phyloP scores from a whole-genome alignment of 2,329 filamentous ascomycete species.

The Ophiostoma sp. region DNA sequence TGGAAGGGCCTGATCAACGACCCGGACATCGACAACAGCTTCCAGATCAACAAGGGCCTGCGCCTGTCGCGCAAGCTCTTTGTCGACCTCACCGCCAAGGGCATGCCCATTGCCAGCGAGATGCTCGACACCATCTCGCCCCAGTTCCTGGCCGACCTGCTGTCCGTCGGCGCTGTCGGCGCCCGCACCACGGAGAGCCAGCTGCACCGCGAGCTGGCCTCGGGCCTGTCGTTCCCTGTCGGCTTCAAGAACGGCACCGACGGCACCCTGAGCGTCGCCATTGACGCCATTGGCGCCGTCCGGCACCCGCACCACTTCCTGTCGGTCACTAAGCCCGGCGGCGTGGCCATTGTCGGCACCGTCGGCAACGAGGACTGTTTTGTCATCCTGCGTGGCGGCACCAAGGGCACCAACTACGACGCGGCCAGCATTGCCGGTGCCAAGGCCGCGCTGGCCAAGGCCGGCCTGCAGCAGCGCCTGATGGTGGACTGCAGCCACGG shows the following conservation, averaged over 20 bases:
- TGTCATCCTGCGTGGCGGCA: slow-evolving; percentile 88
- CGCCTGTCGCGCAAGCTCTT: slow-evolving; percentile 83
- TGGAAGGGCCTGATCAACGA: slow-evolving; percentile 99
- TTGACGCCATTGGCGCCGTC: slow-evolving; percentile 92
- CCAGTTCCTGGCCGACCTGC: slow-evolving; percentile 88
- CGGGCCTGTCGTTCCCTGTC: slow-evolving; percentile 91
- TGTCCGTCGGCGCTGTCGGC: slow-evolving; percentile 88
- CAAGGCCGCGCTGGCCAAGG: slow-evolving; percentile 70
- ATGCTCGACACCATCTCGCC: slow-evolving; percentile 98
- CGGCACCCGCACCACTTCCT: slow-evolving; percentile 93
- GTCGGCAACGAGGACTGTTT: slow-evolving; percentile 96
- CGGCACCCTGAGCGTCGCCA: slow-evolving; percentile 78
- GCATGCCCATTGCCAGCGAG: slow-evolving; percentile 94
- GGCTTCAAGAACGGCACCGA: slow-evolving; percentile 99
- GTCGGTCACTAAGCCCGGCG: slow-evolving; percentile 92
- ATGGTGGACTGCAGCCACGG: slow-evolving; percentile 99
- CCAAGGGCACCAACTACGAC: slow-evolving; percentile 91
- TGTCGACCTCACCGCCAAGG: slow-evolving; percentile 81
- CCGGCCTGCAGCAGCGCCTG: slow-evolving; percentile 67
- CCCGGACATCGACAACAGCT: slow-evolving; percentile 95
- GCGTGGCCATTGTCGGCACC: slow-evolving; percentile 91
- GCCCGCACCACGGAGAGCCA: slow-evolving; percentile 96
- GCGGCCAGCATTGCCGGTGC: slow-evolving; percentile 76
- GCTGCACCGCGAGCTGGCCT: slow-evolving; percentile 89
- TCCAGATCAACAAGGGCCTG: slow-evolving; percentile 98